A percentile compares a stretch with the other conserved stretches of the same genome.
Conservation (phyloP, 139 green algal genomes). For the Ettlia oleoabundans region DNA sequence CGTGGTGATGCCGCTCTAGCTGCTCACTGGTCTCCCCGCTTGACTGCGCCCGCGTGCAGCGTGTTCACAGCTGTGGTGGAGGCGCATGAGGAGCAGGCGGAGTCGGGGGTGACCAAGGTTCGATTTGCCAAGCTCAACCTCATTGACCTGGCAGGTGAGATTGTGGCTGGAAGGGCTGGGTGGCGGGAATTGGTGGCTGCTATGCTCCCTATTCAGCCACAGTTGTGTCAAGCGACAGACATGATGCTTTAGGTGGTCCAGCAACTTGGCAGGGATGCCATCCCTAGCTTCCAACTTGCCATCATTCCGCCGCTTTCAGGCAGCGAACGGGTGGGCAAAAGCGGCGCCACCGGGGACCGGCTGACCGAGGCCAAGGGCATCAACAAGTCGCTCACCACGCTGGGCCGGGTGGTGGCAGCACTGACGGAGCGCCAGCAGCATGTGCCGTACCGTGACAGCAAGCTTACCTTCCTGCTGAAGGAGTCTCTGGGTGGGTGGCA, state of each 20-base stretch:
- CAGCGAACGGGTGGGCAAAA: conserved; percentile 84
- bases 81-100: conserved; percentile 53
- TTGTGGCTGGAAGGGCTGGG: background rate
- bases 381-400: conserved; percentile 92
- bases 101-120: conserved; percentile 53
- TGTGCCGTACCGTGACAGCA: conserved; percentile 95
- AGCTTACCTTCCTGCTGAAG: conserved; percentile 97
- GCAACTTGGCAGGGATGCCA: no score
- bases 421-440: conserved; percentile 81
- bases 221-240: background rate
- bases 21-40: no score
- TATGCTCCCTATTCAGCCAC: background rate
- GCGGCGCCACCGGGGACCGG: conserved; percentile 77
- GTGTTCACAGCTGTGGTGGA: conserved; percentile 83
- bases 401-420: conserved; percentile 92
- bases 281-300: no score
- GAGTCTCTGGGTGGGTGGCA: conserved; percentile 62
- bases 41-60: no score
- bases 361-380: conserved; percentile 94
- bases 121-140: conserved; percentile 88
- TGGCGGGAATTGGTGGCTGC: background rate
- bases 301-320: background rate
- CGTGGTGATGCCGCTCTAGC: no score
- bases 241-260: no score
- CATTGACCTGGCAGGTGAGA: conserved; percentile 91